Evolutionary conservation across 2,329 filamentous ascomycete genomes (phyloP), one percentile per base, ranked within the genome.

Genomic region (Fusarium veterinarium): DNA sequence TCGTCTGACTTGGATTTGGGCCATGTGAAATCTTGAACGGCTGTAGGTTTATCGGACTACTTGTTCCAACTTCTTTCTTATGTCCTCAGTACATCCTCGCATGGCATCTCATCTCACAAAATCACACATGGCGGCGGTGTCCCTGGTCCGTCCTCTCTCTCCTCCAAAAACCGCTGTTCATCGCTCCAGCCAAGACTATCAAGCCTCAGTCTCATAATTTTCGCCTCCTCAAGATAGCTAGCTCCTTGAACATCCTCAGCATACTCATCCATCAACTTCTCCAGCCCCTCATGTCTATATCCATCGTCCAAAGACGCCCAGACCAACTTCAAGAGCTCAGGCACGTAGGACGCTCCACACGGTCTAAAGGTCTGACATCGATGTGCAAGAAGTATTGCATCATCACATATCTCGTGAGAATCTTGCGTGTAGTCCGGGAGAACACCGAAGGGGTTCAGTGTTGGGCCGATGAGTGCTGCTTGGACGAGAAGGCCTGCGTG

Each of bases 261-360:
- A 51, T 67, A 60, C 7, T 13, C 49, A 6, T 20, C 38, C 14
- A 73, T 25, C 6, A 73, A 6, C 3, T 19, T 20, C 35, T 73
- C 71, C 8, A 73, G 48, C 14, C 71, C 71, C 3, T 7, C 12
- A 3, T 56, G 58, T 14, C 70, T 67, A 52, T 73, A 73, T 5
- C 30, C 42, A 25, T 73, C 71, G 1, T 23, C 31, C 17, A 67
- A 14, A 3, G 71, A 45, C 12, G 66, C 69, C 69, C 69, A 67
- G 1, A 53, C 44, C 17, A 67, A 10, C 20, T 70, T 70, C 6
- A 73, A 13, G 3, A 73, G n/a, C n/a, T 73, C 67, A 3, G 71
- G 66, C 2, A 66, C n/a, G 13, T 51, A 67, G 1, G 71, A 48
- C 0, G 69, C 59, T 6, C 65, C 71, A 16, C 71, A 73, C 1